These are phyloP conservation scores for Wickerhamiella nectarea DNA, from an alignment of 805 yeast genomes.

Conservation along the genomic window DNA sequence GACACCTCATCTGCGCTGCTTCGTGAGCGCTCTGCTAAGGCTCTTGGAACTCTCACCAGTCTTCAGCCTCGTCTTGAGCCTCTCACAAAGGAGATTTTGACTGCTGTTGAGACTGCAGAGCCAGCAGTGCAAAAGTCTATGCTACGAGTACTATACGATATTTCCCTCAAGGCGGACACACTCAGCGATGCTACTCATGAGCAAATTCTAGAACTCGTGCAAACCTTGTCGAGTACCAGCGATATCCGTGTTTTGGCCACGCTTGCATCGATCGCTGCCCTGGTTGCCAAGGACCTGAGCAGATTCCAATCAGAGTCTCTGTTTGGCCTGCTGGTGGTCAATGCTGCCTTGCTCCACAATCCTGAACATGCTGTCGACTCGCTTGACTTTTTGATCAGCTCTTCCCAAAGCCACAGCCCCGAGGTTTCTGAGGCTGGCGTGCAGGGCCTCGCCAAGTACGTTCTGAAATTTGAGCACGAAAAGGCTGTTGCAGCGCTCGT, in stretches of 20 bases:
- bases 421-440: conserved; percentile 53
- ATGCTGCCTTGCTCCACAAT: conserved; percentile 19
- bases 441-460: conserved; percentile 67
- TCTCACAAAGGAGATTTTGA: conserved; percentile 64
- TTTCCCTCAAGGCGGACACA: conserved; percentile 60
- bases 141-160: conserved; percentile 72
- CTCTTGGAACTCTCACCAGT: conserved; percentile 74
- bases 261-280: conserved; percentile 34
- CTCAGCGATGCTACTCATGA: conserved; percentile 61
- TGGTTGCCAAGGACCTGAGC: conserved; percentile 10
- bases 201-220: conserved; percentile 57
- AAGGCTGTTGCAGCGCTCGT: conserved; percentile 34
- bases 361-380: conserved; percentile 47
- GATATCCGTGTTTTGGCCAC: conserved; percentile 23
- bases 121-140: conserved; percentile 60
- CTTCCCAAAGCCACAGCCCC: conserved; percentile 36
- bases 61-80: conserved; percentile 93
- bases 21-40: conserved; percentile 75
- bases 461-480: conserved; percentile 33
- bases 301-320: conserved; percentile 5
- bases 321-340: conserved; percentile 19
- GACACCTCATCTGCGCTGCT: conserved; percentile 62
- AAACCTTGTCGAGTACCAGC: conserved; percentile 46
- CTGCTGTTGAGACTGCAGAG: conserved; percentile 45
- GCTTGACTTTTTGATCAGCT: conserved; percentile 66